Evolutionary conservation across 2,329 filamentous ascomycete genomes (phyloP).

Genomic region (Diaporthe citrichinensis): DNA sequence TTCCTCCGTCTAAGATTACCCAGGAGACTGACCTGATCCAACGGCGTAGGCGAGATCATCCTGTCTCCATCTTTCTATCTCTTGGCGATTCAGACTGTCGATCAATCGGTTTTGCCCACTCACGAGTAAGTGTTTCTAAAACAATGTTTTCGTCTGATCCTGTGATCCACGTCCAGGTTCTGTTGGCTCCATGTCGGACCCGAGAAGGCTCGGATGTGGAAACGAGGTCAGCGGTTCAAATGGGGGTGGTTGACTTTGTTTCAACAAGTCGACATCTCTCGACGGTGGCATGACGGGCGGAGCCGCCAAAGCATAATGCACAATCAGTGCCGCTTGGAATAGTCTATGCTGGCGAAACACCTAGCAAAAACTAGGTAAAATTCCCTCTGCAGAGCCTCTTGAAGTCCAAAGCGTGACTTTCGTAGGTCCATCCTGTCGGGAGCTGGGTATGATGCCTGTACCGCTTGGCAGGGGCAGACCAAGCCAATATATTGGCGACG

Average conservation of each 20-base stretch:
- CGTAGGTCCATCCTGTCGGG: not conserved
- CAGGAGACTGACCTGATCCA: conserved; percentile 26
- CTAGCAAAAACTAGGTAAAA: too few relatives aligned
- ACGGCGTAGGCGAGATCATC: conserved; percentile 24
- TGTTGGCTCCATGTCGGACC: not conserved
- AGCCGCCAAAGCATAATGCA: not conserved
- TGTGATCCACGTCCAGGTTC: conserved; percentile 14
- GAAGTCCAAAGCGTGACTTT: not conserved
- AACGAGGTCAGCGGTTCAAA: not conserved
- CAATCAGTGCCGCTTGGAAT: not conserved
- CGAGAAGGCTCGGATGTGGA: not conserved
- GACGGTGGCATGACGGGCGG: not conserved
- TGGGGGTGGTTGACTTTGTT: not conserved
- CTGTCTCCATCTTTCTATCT: conserved; percentile 17
- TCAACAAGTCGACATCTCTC: not conserved
- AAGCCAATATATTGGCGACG: conserved; percentile 26
- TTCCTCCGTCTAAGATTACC: conserved; percentile 14
- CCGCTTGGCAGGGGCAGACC: conserved; percentile 21
- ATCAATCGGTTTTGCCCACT: conserved; percentile 15
- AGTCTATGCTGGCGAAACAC: too few relatives aligned
- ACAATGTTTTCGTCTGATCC: conserved; percentile 26
- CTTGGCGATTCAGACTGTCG: conserved; percentile 19
- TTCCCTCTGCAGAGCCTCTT: not conserved
- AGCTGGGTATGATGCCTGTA: not conserved
- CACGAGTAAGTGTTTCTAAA: conserved; percentile 16